Evolutionary conservation across 148 eudicot species (phyloP).

Genomic region (Fagopyrum tataricum): DNA sequence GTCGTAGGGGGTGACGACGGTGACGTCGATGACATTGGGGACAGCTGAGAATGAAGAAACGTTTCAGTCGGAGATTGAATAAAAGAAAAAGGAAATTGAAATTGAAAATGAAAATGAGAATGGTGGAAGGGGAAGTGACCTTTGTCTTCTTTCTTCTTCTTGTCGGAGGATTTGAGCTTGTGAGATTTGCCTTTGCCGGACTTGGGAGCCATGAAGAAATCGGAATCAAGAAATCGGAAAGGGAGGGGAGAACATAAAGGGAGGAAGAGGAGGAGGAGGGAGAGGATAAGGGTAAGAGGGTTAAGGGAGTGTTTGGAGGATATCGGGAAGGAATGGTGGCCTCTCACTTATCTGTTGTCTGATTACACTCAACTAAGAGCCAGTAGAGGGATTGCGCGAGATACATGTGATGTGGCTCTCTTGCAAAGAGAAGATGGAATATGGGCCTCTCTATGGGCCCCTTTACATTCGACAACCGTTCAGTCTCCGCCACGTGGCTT

Average conservation of each 20-base stretch:
- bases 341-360: constrained; percentile 44
- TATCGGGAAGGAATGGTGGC: constrained; percentile 49
- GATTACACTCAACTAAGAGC: constrained; percentile 7
- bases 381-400: not conserved
- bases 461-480: too few species aligned
- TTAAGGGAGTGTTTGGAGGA: constrained; percentile 26
- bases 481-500: too few species aligned
- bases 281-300: constrained; percentile 36
- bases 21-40: constrained; percentile 77
- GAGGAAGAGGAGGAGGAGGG: constrained; percentile 13
- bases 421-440: not conserved
- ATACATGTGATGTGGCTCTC: constrained; percentile 33
- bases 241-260: constrained; percentile 17
- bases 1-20: constrained; percentile 76
- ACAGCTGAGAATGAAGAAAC: constrained; percentile 35
- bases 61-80: not conserved
- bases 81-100: not conserved
- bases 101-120: not conserved
- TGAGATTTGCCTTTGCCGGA: constrained; percentile 65
- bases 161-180: constrained; percentile 53
- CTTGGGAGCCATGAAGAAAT: constrained; percentile 74
- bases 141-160: constrained; percentile 91
- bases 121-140: constrained; percentile 19
- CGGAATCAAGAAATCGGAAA: not conserved
- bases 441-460: not conserved